These are phyloP conservation scores for Debaryomyces tyrocola DNA, from an alignment of 805 yeast genomes.

Conservation along the genomic window DNA sequence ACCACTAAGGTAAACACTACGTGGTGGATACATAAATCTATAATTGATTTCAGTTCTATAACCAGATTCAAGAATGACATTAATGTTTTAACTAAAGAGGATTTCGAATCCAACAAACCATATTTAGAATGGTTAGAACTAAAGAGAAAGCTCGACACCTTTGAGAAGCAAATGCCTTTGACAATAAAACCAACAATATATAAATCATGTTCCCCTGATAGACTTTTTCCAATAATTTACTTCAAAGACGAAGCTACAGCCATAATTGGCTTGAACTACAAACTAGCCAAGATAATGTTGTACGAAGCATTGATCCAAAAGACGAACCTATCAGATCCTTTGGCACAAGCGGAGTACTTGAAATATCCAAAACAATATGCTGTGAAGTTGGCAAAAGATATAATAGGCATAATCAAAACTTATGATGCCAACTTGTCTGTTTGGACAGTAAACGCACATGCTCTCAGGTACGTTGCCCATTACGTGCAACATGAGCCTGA, in stretches of 20 bases:
- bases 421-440: constrained; percentile 32
- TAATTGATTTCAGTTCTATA: constrained; percentile 25
- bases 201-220: constrained; percentile 20
- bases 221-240: constrained; percentile 31
- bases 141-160: constrained; percentile 25
- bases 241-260: constrained; percentile 39
- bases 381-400: constrained; percentile 30
- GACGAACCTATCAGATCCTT: constrained; percentile 12
- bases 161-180: constrained; percentile 27
- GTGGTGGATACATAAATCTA: constrained; percentile 39
- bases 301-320: constrained; percentile 25
- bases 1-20: constrained; percentile 14
- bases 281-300: constrained; percentile 29
- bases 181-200: constrained; percentile 32
- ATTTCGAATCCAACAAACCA: constrained; percentile 20
- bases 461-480: constrained; percentile 26
- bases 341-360: constrained; percentile 18
- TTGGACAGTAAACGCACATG: constrained; percentile 38
- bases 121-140: constrained; percentile 29
- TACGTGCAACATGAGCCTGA: constrained; percentile 22
- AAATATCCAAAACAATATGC: constrained; percentile 25
- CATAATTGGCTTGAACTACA: constrained; percentile 27
- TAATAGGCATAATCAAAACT: constrained; percentile 38
- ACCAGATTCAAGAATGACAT: constrained; percentile 28
- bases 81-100: constrained; percentile 26